Evolutionary conservation across 1,139 yeast genomes (phyloP), one percentile per base, ranked within the genome.

Genomic region (Williopsis jadinii): DNA sequence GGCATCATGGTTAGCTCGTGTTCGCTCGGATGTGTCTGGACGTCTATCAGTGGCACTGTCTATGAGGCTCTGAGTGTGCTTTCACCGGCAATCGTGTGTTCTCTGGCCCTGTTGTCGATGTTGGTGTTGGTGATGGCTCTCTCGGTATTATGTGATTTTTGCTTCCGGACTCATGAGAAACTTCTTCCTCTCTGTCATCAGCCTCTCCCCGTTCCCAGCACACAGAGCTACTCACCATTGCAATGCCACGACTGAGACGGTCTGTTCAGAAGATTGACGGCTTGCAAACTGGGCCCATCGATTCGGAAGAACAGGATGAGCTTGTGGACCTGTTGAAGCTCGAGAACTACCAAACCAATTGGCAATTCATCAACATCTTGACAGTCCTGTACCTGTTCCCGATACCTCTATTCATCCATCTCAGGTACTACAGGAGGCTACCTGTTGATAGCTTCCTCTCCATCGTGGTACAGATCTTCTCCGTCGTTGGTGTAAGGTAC

Each of bases 251-350:
- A 3, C 30, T 46, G 24, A 42, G 51, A 33, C 44, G 37, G 2
- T 37, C 45, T 10, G 38, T 42, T 3, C 41, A 44, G 27, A 45
- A 34, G 30, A 39, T 49, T 28, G 45, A 48, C 28, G 28, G 29
- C n/a, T 26, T 46, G 11, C 43, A 45, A 27, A 42, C 31, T 3
- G 43, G 41, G 1, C 50, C 51, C 13, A 37, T 48, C 11, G 53
- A 46, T 19, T 38, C 37, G 10, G 50, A 38, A 11, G 54, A 50
- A 6, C 55, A 51, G 34, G 48, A 40, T n/a, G 53, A 51, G 26
- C 35, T 50, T n/a, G 42, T 51, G 9, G 44, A 44, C 8, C 35
- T 45, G 9, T 26, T 48, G 10, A 45, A 37, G 8, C 31, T 42
- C 8, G 41, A 46, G 12, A 45, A 42, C 39, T 13, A 34, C 12